Base-by-base conservation (phyloP, 441 rosid genomes). In the Flueggea neowawraea region DNA sequence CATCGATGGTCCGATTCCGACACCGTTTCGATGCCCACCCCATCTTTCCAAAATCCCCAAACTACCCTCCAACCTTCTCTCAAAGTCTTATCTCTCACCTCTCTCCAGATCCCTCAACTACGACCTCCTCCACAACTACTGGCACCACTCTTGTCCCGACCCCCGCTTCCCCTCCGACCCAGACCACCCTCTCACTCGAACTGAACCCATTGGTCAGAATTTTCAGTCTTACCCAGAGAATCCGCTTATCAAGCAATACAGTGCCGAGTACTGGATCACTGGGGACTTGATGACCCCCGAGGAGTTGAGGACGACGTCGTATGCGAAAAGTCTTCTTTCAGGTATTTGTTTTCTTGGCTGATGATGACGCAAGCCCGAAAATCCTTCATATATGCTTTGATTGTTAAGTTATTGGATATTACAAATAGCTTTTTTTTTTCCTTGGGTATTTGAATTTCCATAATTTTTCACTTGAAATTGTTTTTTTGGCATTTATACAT, bases 181-280 rank as follows among this genome's bases (percentile, higher is more conserved):
- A 4, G 97, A 91, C 71, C 89, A 75, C 67, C 50, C 50, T 12
- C 45, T 11, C 10, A 1, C 45, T 11, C 50, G 14, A 47, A 4
- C 50, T 6, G 52, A 47, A 62, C 64, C 52, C 16, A 14, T 36
- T 36, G 6, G 9, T 8, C 41, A 5, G 9, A 64, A 73, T 9
- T 80, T 75, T 68, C 93, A 83, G 52, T 81, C 85, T 0, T 92
- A 81, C 63, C 84, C 95, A 4, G 92, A 84, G 73, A 93, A 84
- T 56, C 94, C 98, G 3, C 61, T 93, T 74, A 86, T 90, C 56
- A 88, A 88, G 72, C 98, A 93, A 73, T 93, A 93, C 74, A 90
- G 95, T 47, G 97, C 97, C 1, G 98, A 93, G 88, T 88, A 86
- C 61, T 93, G 98, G 98, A 79, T 93, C 69, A 55, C 83, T 64